Percentiles rank a stretch among this genome's conserved stretches.
Evolutionary conservation across 2,329 filamentous ascomycete genomes (phyloP).

Genomic region (Colletotrichum aenigma): DNA sequence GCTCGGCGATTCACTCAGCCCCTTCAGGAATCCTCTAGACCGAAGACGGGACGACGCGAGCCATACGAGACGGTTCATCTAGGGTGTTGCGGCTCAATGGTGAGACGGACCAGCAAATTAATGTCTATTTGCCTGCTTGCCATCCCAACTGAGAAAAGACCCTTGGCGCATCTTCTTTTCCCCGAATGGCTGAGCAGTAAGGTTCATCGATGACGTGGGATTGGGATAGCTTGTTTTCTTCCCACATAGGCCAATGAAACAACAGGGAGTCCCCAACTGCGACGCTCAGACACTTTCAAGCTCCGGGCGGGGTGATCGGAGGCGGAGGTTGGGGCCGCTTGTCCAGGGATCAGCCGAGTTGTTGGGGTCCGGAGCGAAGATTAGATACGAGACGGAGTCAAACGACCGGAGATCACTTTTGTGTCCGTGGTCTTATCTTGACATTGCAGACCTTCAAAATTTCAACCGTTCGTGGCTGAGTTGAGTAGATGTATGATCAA

Average conservation of each 20-base stretch:
- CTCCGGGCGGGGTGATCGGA: neutral
- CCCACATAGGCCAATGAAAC: neutral
- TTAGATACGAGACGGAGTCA: neutral
- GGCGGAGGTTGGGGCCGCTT: neutral
- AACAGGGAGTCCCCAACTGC: neutral
- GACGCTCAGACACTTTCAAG: neutral
- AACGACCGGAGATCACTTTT: neutral
- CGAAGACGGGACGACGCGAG: slow-evolving; percentile 5
- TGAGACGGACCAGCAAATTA: slow-evolving; percentile 1
- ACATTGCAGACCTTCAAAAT: neutral
- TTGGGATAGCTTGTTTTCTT: neutral
- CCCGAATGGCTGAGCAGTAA: neutral
- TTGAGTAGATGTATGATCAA: neutral
- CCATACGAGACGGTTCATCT: neutral
- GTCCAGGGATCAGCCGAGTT: neutral
- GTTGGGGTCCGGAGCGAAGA: neutral
- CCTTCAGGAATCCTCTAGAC: neutral
- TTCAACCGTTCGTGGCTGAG: neutral
- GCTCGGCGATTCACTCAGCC: neutral
- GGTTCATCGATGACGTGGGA: neutral
- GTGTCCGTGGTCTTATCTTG: neutral
- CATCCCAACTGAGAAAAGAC: neutral
- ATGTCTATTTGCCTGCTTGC: neutral
- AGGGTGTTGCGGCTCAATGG: neutral
- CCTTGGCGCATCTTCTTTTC: neutral